A percentile compares a stretch with the other conserved stretches of the same genome.
These are phyloP conservation scores for Cladosporium sp. DNA, from an alignment of 2,329 filamentous ascomycete species.

Conservation along the genomic window DNA sequence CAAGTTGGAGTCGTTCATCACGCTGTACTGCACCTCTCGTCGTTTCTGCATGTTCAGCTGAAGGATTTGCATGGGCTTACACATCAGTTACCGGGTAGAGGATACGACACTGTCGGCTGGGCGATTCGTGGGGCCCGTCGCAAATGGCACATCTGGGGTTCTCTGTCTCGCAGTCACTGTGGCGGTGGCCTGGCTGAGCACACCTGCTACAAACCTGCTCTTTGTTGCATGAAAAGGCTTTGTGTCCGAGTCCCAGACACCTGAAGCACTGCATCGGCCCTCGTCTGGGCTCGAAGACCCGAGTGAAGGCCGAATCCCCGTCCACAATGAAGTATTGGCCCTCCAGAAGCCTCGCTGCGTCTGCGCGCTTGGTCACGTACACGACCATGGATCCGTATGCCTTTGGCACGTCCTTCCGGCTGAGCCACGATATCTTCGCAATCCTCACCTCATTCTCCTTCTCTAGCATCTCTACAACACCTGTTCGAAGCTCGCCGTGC, in stretches of 20 bases:
- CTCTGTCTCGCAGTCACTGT: background rate
- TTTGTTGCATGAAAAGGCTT: background rate
- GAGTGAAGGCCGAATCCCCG: background rate
- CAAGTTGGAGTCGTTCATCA: background rate
- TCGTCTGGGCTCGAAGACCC: background rate
- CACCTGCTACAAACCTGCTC: background rate
- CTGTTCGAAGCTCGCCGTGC: slow-evolving; percentile 4
- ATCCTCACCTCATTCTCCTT: slow-evolving; percentile 21
- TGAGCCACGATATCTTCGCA: slow-evolving; percentile 16
- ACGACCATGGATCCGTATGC: slow-evolving; percentile 19
- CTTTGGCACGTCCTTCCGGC: slow-evolving; percentile 18
- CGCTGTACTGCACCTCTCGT: background rate
- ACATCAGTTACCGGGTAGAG: background rate
- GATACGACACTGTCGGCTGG: background rate
- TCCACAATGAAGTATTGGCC: slow-evolving; percentile 8
- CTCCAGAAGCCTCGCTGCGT: slow-evolving; percentile 4
- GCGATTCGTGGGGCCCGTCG: background rate
- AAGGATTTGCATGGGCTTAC: background rate
- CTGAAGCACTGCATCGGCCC: slow-evolving; percentile 7
- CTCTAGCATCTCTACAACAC: slow-evolving; percentile 9
- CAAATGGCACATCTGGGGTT: background rate
- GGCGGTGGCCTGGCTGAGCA: background rate
- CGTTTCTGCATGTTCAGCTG: background rate
- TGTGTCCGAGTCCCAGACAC: background rate
- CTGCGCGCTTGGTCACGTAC: slow-evolving; percentile 15